Evolutionary conservation across 345 rosid genomes (phyloP).

Genomic region (Excoecaria cochinchinensis): DNA sequence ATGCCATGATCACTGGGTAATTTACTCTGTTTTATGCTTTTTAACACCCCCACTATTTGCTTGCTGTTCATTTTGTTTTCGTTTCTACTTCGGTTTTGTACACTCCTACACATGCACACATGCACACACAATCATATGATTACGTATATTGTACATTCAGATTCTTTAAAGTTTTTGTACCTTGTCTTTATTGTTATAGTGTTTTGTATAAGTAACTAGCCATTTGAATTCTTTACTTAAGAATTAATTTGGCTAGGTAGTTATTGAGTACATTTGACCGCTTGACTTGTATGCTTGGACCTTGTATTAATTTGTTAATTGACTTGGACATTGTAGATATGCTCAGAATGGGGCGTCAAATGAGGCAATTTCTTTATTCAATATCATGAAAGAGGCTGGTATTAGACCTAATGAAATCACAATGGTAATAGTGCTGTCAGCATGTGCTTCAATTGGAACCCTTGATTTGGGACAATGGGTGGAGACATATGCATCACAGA

Average conservation of each 20-base stretch:
- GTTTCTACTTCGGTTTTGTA: no score
- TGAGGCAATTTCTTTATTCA: slow-evolving; percentile 63
- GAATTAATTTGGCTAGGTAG: neutral
- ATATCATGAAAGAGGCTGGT: slow-evolving; percentile 47
- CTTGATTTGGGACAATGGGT: slow-evolving; percentile 70
- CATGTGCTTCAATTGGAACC: slow-evolving; percentile 80
- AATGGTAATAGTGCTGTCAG: slow-evolving; percentile 56
- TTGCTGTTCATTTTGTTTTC: no score
- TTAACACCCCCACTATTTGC: no score
- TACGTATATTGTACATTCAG: no score
- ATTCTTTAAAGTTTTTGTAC: neutral
- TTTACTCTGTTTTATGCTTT: neutral
- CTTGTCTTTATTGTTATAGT: neutral
- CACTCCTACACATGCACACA: no score
- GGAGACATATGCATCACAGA: slow-evolving; percentile 45
- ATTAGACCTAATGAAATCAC: slow-evolving; percentile 53
- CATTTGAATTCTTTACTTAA: neutral
- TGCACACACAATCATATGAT: no score
- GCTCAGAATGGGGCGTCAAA: slow-evolving; percentile 79
- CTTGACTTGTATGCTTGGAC: neutral
- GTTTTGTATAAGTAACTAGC: neutral
- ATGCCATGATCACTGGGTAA: slow-evolving; percentile 87
- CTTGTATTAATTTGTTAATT: slow-evolving; percentile 5
- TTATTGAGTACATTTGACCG: neutral
- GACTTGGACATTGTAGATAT: slow-evolving; percentile 39